Conservation (phyloP, 1,139 yeast species). For the Arxiozyma heterogenica region DNA sequence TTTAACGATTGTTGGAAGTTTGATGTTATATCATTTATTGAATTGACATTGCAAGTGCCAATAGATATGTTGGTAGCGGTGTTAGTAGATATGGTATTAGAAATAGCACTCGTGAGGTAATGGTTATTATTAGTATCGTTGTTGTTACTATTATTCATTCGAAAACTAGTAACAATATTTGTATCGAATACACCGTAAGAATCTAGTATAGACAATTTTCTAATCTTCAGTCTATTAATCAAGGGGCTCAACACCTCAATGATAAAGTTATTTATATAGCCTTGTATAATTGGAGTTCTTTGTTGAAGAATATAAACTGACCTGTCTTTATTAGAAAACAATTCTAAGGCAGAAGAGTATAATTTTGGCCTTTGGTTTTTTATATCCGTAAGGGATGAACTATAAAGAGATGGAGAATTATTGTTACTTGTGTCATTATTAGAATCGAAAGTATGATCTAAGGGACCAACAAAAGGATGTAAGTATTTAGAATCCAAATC, state of each 20-base stretch:
- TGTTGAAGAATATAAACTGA: slow-evolving; percentile 61
- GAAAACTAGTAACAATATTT: slow-evolving; percentile 7
- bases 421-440: no score
- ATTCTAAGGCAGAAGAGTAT: slow-evolving; percentile 53
- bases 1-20: slow-evolving; percentile 16
- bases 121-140: background rate
- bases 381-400: background rate
- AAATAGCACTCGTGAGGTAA: no score
- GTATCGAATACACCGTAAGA: slow-evolving; percentile 57
- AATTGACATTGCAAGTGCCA: slow-evolving; percentile 20
- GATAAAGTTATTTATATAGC: slow-evolving; percentile 45
- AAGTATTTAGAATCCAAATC: slow-evolving; percentile 50
- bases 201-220: slow-evolving; percentile 50
- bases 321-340: slow-evolving; percentile 36
- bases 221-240: slow-evolving; percentile 35
- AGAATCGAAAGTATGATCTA: slow-evolving; percentile 37
- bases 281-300: slow-evolving; percentile 74
- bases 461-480: slow-evolving; percentile 80
- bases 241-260: slow-evolving; percentile 46
- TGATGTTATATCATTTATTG: slow-evolving; percentile 18
- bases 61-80: slow-evolving; percentile 12
- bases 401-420: slow-evolving; percentile 8
- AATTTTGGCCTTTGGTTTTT: slow-evolving; percentile 6
- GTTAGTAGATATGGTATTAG: no score
- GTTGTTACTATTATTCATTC: background rate